Conservation (phyloP, 1,139 yeast genomes). For the Wickerhamomyces sp. region DNA sequence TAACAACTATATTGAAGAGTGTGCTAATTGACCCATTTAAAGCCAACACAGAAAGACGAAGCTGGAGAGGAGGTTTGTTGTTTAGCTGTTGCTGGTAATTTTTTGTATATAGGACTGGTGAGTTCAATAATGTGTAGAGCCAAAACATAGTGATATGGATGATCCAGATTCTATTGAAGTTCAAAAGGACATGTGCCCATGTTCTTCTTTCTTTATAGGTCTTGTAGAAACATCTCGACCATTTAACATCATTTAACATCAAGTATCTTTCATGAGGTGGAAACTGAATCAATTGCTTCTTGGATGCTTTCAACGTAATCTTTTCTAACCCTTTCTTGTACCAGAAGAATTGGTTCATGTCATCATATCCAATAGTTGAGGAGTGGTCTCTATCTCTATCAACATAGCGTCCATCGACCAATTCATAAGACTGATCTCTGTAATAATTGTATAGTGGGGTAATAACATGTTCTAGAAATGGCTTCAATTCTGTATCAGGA, state of each 20-base stretch:
- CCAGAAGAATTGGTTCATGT: slow-evolving; percentile 63
- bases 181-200: slow-evolving; percentile 53
- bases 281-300: slow-evolving; percentile 35
- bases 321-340: slow-evolving; percentile 43
- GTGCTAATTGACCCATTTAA: slow-evolving; percentile 47
- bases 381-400: slow-evolving; percentile 49
- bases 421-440: slow-evolving; percentile 44
- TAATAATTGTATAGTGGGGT: slow-evolving; percentile 63
- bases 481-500: slow-evolving; percentile 13
- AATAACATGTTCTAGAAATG: slow-evolving; percentile 57
- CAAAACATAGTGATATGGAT: slow-evolving; percentile 56
- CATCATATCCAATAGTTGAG: slow-evolving; percentile 54
- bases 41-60: slow-evolving; percentile 43
- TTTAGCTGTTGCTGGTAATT: slow-evolving; percentile 39
- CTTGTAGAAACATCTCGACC: slow-evolving; percentile 49
- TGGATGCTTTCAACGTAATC: slow-evolving; percentile 34
- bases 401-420: slow-evolving; percentile 34
- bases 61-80: slow-evolving; percentile 45
- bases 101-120: slow-evolving; percentile 50
- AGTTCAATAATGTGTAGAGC: slow-evolving; percentile 51
- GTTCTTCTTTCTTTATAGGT: slow-evolving; percentile 53
- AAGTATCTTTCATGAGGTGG: slow-evolving; percentile 44
- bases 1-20: slow-evolving; percentile 38
- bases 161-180: slow-evolving; percentile 60
- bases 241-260: slow-evolving; percentile 37